A percentile compares a stretch with the other conserved stretches of the same genome.
These are phyloP conservation scores for Picochlorum costavermella DNA, from an alignment of 139 green algal genomes.

Conservation along the genomic window DNA sequence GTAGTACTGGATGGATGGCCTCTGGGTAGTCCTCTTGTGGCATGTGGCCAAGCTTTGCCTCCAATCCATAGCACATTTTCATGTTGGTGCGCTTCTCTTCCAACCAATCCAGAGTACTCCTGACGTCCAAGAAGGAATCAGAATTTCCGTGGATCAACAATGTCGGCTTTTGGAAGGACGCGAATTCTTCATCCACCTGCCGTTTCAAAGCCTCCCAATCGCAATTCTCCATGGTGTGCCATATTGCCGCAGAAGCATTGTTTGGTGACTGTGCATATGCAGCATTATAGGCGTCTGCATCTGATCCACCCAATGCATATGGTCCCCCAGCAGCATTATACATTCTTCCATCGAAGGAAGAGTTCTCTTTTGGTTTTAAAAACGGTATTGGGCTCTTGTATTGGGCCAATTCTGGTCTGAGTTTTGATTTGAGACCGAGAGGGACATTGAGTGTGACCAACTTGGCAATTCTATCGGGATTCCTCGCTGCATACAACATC, in stretches of 20 bases:
- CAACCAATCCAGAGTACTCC: constrained; percentile 37
- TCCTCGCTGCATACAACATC: constrained; percentile 50
- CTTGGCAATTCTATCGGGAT: constrained; percentile 41
- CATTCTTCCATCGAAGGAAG: constrained; percentile 12
- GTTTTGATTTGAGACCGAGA: constrained; percentile 42
- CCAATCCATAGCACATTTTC: constrained; percentile 23
- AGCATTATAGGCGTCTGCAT: constrained; percentile 19
- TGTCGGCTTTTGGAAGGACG: constrained; percentile 44
- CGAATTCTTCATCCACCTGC: constrained; percentile 51
- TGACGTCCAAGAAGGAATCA: constrained; percentile 56
- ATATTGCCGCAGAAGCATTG: constrained; percentile 38
- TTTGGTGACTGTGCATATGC: constrained; percentile 32
- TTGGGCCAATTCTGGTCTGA: constrained; percentile 61
- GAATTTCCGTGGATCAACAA: constrained; percentile 52
- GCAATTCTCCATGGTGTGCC: constrained; percentile 46
- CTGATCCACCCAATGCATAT: constrained; percentile 41
- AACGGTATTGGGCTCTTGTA: constrained; percentile 70
- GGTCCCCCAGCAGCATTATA: constrained; percentile 47
- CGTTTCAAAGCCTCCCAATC: constrained; percentile 40
- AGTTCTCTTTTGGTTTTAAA: constrained; percentile 39
- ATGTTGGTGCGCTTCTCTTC: constrained; percentile 52
- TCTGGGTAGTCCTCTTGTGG: constrained; percentile 56
- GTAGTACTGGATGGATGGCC: constrained; percentile 25
- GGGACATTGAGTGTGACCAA: constrained; percentile 71
- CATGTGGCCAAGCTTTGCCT: constrained; percentile 45